Conservation (phyloP, 148 eudicot species). For the Limonium bicolor region DNA sequence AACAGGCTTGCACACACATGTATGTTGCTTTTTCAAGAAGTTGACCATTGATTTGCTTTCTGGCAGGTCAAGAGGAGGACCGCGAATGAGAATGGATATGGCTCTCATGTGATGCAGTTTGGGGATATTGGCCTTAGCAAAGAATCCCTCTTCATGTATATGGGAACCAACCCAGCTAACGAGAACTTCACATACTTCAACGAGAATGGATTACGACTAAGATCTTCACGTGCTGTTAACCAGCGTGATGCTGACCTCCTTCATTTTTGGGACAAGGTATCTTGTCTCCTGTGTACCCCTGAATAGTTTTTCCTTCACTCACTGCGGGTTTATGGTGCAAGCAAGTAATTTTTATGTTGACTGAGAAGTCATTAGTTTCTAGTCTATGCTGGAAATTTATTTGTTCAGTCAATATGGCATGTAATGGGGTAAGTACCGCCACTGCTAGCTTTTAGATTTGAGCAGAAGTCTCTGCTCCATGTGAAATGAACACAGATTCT, state of each 20-base stretch:
- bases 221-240: constrained; percentile 52
- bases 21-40: neutral
- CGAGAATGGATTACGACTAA: constrained; percentile 34
- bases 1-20: neutral
- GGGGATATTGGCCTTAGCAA: constrained; percentile 57
- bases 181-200: constrained; percentile 50
- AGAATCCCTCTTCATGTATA: constrained; percentile 40
- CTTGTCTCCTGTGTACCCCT: neutral
- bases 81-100: constrained; percentile 45
- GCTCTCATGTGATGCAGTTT: constrained; percentile 95
- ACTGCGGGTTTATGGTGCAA: neutral
- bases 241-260: constrained; percentile 98
- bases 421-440: no score
- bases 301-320: neutral
- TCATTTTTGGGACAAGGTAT: constrained; percentile 95
- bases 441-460: no score
- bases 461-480: no score
- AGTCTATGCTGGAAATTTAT: no score
- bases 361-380: no score
- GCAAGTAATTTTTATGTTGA: no score
- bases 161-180: constrained; percentile 93
- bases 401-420: no score
- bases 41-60: neutral
- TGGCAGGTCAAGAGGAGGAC: constrained; percentile 77
- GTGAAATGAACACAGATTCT: no score